Base-by-base conservation (phyloP, 176 grass and related monocot genomes). In the Oryza glaberrima region DNA sequence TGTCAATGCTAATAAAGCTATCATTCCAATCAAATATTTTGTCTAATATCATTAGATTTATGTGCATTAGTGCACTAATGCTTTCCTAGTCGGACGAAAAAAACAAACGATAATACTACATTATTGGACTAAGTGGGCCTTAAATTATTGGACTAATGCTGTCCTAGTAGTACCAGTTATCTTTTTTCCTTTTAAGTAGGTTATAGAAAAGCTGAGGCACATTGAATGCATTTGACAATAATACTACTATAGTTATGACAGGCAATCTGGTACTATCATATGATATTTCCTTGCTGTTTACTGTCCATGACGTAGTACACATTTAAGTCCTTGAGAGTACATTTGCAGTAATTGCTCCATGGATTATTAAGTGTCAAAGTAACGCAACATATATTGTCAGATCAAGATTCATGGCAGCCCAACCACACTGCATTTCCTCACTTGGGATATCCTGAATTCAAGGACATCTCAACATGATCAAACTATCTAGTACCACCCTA, bases 161-260 rank as follows among this genome's bases (percentile, higher is more conserved):
- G 30, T 32, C 30, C 30, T 32, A 3, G 30, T 32, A 32, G 41
- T 5, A 4, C 12, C 20, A 2, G 43, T 44, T 44, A 10, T 44
- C 19, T 28, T 5, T 80, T 67, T 22, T 23, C 46, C 35, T 66
- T 88, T 89, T 75, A 63, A 32, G 80, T 82, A 79, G 82, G 79
- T 13, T 69, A 30, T 43, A 30, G 84, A 74, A 76, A 51, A 72
- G 35, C 63, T 23, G 75, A 54, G 13, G 67, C 67, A 30, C 74
- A 83, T 86, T 86, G 58, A 67, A 72, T 86, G 74, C 20, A 78
- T 82, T 82, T 73, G 79, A 82, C 79, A 78, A 78, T 79, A 20
- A 11, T 67, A 86, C 79, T 72, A 77, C 66, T 19, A 11, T 58
- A 54, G 51, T 72, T 70, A 88, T 7, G 45, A 46, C 46, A 15